Percentiles rank a stretch among this genome's conserved stretches.
phyloP scores from a whole-genome alignment of 441 rosid species.

The Biscutella laevigata region DNA sequence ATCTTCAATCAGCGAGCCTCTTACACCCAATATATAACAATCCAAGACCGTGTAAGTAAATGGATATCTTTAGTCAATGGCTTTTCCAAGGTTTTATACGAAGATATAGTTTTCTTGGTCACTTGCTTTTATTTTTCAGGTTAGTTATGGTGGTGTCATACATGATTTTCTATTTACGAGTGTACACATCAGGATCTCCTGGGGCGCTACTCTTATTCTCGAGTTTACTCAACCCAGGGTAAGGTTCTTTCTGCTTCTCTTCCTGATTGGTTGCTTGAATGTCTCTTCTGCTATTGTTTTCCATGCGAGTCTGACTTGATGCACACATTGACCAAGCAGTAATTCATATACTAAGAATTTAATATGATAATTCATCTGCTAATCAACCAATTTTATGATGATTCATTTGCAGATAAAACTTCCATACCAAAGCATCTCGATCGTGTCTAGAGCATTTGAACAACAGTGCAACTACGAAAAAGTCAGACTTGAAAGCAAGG shows the following conservation, averaged over 20 bases:
- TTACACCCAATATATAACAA: no score
- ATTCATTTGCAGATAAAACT: no score
- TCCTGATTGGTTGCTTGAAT: constrained; percentile 25
- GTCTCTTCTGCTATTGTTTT: neutral
- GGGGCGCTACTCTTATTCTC: constrained; percentile 45
- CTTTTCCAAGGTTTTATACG: constrained; percentile 28
- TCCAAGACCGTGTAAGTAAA: constrained; percentile 14
- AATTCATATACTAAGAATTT: no score
- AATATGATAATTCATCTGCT: no score
- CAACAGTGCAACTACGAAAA: no score
- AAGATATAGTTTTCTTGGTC: constrained; percentile 39
- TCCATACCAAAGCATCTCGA: no score
- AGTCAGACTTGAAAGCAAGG: no score
- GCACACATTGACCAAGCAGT: no score
- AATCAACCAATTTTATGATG: no score
- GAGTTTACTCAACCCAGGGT: constrained; percentile 42
- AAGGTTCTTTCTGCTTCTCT: constrained; percentile 52
- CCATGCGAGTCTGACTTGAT: no score
- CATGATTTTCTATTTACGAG: constrained; percentile 42
- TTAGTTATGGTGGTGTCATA: constrained; percentile 64
- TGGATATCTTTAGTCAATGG: neutral
- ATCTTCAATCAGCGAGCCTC: no score
- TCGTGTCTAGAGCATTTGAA: no score
- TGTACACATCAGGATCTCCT: constrained; percentile 49
- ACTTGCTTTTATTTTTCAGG: constrained; percentile 38